A percentile compares a stretch with the other conserved stretches of the same genome.
phyloP scores from a whole-genome alignment of 208 protist genomes.

The Endotrypanum monterogeii region DNA sequence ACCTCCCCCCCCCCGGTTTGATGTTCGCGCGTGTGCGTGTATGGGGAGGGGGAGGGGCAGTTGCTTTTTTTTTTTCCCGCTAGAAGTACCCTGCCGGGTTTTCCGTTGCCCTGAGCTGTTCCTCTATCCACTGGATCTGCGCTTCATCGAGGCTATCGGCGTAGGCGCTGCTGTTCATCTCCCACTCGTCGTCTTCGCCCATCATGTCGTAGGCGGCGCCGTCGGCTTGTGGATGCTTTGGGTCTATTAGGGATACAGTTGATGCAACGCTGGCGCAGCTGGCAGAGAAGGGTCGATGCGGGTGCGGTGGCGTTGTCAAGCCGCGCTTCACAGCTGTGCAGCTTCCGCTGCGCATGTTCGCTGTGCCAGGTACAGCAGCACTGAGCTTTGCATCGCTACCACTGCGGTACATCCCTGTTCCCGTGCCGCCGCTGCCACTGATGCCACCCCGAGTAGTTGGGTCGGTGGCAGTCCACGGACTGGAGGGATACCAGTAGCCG shows the following conservation, averaged over 20 bases:
- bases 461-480: neutral
- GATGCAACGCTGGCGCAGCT: slow-evolving; percentile 29
- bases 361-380: neutral
- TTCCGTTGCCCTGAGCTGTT: slow-evolving; percentile 66
- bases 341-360: slow-evolving; percentile 5
- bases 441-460: neutral
- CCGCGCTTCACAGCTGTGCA: neutral
- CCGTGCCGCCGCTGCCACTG: neutral
- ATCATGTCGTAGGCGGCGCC: slow-evolving; percentile 19
- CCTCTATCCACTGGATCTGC: slow-evolving; percentile 79
- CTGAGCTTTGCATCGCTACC: neutral
- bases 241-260: slow-evolving; percentile 32
- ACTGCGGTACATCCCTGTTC: slow-evolving; percentile 1
- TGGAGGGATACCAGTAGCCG: slow-evolving; percentile 33
- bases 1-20: neutral
- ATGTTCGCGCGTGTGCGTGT: no score
- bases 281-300: slow-evolving; percentile 12
- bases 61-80: neutral
- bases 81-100: slow-evolving; percentile 60
- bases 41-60: neutral
- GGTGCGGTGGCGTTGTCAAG: neutral
- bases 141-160: slow-evolving; percentile 79
- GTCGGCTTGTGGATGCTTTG: slow-evolving; percentile 6
- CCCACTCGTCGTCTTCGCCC: slow-evolving; percentile 43
- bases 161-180: slow-evolving; percentile 82